These are phyloP conservation scores for Claviceps citrina DNA, from an alignment of 2,329 filamentous ascomycete species.

Conservation along the genomic window DNA sequence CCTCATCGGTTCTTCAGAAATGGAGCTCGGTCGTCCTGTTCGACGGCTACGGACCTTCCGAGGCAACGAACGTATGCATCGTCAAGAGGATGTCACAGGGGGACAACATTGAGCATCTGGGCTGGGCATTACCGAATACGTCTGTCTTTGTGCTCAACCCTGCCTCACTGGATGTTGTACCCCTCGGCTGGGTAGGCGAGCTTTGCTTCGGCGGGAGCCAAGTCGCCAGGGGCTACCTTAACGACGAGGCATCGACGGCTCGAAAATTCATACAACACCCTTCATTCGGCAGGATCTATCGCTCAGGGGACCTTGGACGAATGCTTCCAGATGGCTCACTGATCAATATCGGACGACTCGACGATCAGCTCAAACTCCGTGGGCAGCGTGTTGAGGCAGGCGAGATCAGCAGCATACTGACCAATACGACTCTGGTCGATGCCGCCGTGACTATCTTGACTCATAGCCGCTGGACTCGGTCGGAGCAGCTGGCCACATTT, in stretches of 20 bases:
- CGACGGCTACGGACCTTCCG: conserved; percentile 72
- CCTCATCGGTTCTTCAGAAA: conserved; percentile 48
- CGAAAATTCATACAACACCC: conserved; percentile 56
- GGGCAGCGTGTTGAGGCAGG: conserved; percentile 67
- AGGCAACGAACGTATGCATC: conserved; percentile 79
- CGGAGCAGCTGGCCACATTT: conserved; percentile 51
- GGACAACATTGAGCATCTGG: conserved; percentile 61
- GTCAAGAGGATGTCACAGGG: conserved; percentile 44
- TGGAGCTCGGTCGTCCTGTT: conserved; percentile 59
- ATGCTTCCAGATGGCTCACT: conserved; percentile 65
- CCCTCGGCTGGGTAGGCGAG: conserved; percentile 61
- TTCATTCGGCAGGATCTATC: conserved; percentile 56
- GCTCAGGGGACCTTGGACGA: conserved; percentile 68
- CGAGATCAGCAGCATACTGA: conserved; percentile 53
- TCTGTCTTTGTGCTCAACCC: conserved; percentile 49
- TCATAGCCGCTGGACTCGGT: conserved; percentile 19
- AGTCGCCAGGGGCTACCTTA: conserved; percentile 60
- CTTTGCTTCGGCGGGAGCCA: conserved; percentile 79
- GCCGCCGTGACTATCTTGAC: conserved; percentile 51
- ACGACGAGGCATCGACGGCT: conserved; percentile 43
- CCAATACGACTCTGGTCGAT: conserved; percentile 33
- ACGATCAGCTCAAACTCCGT: conserved; percentile 69
- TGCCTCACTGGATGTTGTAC: conserved; percentile 36
- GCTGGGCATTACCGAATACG: conserved; percentile 57
- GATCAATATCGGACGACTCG: conserved; percentile 55